These are phyloP conservation scores for Hymenoscyphus occultus DNA, from an alignment of 2,329 filamentous ascomycete species.

Conservation along the genomic window DNA sequence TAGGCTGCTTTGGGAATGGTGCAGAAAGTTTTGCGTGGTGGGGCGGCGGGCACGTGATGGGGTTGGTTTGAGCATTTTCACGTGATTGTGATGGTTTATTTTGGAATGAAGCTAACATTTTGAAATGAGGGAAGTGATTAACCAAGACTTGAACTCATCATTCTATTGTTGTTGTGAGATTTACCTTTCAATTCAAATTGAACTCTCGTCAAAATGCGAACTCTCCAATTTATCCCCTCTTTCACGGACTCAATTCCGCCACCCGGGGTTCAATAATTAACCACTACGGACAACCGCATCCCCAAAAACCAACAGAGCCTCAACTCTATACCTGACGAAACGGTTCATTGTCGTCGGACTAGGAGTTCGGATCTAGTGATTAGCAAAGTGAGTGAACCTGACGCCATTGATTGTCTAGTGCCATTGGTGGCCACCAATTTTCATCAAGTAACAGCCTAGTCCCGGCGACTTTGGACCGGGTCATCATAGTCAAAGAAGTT, in stretches of 20 bases:
- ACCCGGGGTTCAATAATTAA: not conserved
- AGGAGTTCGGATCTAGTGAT: constrained; percentile 2
- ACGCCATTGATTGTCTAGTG: not conserved
- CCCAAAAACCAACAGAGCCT: not conserved
- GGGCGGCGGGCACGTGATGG: too few species aligned
- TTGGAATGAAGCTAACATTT: too few species aligned
- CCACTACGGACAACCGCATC: not conserved
- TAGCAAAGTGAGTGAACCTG: not conserved
- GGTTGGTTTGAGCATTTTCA: too few species aligned
- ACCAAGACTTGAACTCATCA: too few species aligned
- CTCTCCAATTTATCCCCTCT: not conserved
- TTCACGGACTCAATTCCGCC: not conserved
- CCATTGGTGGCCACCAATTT: not conserved
- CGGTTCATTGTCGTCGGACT: constrained; percentile 1
- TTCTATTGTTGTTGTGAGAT: too few species aligned
- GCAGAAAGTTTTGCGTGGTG: not conserved
- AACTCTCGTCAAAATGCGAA: too few species aligned
- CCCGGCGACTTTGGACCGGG: not conserved
- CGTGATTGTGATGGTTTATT: not conserved
- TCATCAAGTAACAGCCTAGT: not conserved
- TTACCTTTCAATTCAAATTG: too few species aligned
- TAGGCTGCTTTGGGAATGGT: not conserved
- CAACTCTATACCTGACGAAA: not conserved
- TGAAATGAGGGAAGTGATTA: too few species aligned
- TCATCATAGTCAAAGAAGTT: not conserved